Percentiles rank a stretch among this genome's conserved stretches.
These are phyloP conservation scores for Sarocladiaceae sp. DNA, from an alignment of 2,329 filamentous ascomycete species.

Conservation along the genomic window DNA sequence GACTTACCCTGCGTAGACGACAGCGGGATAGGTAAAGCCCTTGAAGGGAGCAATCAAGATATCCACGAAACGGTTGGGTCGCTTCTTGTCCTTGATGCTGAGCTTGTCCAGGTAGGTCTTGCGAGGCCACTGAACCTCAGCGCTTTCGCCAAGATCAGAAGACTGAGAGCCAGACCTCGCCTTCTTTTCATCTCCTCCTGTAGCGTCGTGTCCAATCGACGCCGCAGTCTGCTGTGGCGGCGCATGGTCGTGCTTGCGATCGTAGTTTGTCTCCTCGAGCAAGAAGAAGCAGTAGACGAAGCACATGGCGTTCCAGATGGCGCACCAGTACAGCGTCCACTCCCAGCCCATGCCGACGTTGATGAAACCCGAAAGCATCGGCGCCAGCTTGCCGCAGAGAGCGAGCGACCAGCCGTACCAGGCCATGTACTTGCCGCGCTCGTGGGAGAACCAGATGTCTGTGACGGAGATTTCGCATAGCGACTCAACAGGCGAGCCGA, in stretches of 20 bases:
- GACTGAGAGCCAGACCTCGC: conserved; percentile 6
- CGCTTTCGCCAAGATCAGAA: conserved; percentile 17
- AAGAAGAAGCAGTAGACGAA: conserved; percentile 39
- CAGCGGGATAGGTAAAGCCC: conserved; percentile 22
- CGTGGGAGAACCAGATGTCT: conserved; percentile 23
- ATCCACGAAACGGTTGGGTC: conserved; percentile 30
- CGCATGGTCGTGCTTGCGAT: conserved; percentile 15
- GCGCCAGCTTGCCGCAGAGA: conserved; percentile 23
- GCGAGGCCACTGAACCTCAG: conserved; percentile 23
- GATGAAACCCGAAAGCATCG: conserved; percentile 27
- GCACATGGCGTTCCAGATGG: conserved; percentile 22
- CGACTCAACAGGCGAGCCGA: conserved; percentile 22
- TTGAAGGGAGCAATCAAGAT: conserved; percentile 25
- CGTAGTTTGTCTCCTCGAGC: conserved; percentile 48
- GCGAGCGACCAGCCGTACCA: conserved; percentile 22
- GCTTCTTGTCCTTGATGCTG: conserved; percentile 24
- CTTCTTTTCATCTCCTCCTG: not conserved
- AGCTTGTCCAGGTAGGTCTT: conserved; percentile 31
- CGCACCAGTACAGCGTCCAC: conserved; percentile 26
- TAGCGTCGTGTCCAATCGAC: not conserved
- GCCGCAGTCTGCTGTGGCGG: not conserved
- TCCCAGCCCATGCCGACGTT: conserved; percentile 23
- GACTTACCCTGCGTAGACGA: conserved; percentile 31
- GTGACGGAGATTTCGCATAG: conserved; percentile 22
- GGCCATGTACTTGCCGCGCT: conserved; percentile 21